Evolutionary conservation across 2,329 filamentous ascomycete genomes (phyloP).

Genomic region (Cercospora citrullina): DNA sequence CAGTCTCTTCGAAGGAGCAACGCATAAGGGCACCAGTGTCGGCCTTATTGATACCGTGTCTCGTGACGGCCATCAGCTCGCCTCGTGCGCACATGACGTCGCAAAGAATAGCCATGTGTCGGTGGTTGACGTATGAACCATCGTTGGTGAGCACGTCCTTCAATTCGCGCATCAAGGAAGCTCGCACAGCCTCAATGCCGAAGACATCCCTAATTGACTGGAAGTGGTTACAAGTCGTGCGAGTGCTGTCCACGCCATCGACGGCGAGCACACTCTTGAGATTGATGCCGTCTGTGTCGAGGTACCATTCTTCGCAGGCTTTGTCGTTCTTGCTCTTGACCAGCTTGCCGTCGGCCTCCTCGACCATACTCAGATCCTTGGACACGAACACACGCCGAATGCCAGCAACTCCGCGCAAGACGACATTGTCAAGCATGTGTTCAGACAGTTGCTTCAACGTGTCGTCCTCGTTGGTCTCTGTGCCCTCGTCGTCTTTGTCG

Average conservation of each 20-base stretch:
- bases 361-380: conserved; percentile 69
- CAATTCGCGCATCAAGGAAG: conserved; percentile 83
- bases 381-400: conserved; percentile 93
- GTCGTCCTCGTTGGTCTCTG: conserved; percentile 71
- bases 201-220: conserved; percentile 93
- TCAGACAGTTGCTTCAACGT: conserved; percentile 90
- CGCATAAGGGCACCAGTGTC: conserved; percentile 98
- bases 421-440: conserved; percentile 87
- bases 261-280: conserved; percentile 81
- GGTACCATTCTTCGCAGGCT: conserved; percentile 86
- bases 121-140: conserved; percentile 98
- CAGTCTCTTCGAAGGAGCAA: conserved; percentile 98
- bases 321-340: conserved; percentile 71
- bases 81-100: conserved; percentile 98
- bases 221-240: conserved; percentile 93
- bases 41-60: conserved; percentile 96
- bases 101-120: conserved; percentile 89
- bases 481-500: conserved; percentile 62
- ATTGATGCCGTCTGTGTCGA: conserved; percentile 90
- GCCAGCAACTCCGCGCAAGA: conserved; percentile 83
- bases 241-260: conserved; percentile 79
- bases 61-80: conserved; percentile 90
- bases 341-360: conserved; percentile 69
- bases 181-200: conserved; percentile 90
- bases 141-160: conserved; percentile 94